These are phyloP conservation scores for Aspergillus sergii DNA, from an alignment of 2,329 filamentous ascomycete species.

Conservation along the genomic window DNA sequence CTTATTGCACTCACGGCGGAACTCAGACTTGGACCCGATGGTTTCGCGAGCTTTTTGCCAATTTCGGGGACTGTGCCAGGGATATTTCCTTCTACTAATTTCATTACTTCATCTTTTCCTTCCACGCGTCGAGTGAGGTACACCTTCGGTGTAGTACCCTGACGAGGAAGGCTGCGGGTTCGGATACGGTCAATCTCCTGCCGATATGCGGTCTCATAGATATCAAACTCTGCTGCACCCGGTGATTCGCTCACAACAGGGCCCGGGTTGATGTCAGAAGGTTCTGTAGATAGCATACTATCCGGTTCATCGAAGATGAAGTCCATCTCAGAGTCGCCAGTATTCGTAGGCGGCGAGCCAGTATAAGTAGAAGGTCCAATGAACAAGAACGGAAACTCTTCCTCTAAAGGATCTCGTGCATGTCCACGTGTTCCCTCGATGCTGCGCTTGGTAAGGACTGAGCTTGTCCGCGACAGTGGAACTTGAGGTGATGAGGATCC, in stretches of 20 bases:
- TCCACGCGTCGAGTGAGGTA: conserved; percentile 59
- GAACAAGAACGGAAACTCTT: conserved; percentile 70
- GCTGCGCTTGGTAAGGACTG: conserved; percentile 39
- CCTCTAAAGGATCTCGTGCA: conserved; percentile 65
- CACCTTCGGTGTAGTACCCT: conserved; percentile 56
- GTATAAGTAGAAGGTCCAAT: conserved; percentile 66
- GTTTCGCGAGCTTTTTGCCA: conserved; percentile 16
- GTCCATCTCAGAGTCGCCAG: conserved; percentile 14
- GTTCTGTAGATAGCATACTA: neutral
- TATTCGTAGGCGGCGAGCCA: conserved; percentile 26
- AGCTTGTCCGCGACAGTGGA: conserved; percentile 32
- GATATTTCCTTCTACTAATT: conserved; percentile 33
- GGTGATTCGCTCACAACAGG: conserved; percentile 78
- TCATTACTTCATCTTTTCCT: conserved; percentile 39
- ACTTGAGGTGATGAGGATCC: conserved; percentile 33
- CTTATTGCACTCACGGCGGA: conserved; percentile 20
- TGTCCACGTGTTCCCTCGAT: conserved; percentile 59
- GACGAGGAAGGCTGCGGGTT: conserved; percentile 37
- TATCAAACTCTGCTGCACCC: conserved; percentile 78
- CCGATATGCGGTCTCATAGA: conserved; percentile 87
- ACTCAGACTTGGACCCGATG: conserved; percentile 11
- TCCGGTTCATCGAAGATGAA: conserved; percentile 7
- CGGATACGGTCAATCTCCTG: conserved; percentile 77
- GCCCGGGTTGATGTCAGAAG: conserved; percentile 16
- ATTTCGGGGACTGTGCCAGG: conserved; percentile 7